These are phyloP conservation scores for Favolaschia claudopus DNA, from an alignment of 768 basidiomycete genomes.

Conservation along the genomic window DNA sequence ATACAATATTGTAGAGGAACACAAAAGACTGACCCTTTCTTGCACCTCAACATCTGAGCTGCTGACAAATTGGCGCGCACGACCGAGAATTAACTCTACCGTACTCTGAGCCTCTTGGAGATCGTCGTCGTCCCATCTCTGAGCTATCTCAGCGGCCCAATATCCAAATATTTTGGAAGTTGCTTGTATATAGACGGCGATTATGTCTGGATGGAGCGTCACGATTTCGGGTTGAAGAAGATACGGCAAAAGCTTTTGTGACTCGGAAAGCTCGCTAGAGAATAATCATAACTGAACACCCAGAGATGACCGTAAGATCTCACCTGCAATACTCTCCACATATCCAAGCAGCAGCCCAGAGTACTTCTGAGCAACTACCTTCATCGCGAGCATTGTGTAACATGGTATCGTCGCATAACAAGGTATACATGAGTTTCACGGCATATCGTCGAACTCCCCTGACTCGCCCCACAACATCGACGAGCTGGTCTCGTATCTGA, in stretches of 20 bases:
- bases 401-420: constrained; percentile 82
- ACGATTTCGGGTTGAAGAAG: constrained; percentile 68
- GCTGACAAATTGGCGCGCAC: constrained; percentile 64
- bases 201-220: constrained; percentile 66
- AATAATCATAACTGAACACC: constrained; percentile 3
- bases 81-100: constrained; percentile 67
- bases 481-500: constrained; percentile 82
- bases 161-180: constrained; percentile 86
- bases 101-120: constrained; percentile 68
- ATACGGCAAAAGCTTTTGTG: constrained; percentile 74
- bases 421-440: constrained; percentile 81
- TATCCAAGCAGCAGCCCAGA: constrained; percentile 97
- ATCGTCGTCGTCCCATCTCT: constrained; percentile 78
- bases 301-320: constrained; percentile 34
- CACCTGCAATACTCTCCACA: constrained; percentile 94
- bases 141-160: constrained; percentile 81
- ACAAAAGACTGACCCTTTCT: constrained; percentile 73
- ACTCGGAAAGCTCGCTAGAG: constrained; percentile 77
- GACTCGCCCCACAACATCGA: constrained; percentile 89
- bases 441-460: constrained; percentile 77
- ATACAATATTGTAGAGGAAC: constrained; percentile 5
- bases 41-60: constrained; percentile 88
- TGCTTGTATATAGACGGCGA: constrained; percentile 84
- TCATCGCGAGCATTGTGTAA: constrained; percentile 70
- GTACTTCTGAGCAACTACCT: constrained; percentile 81